Conservation (phyloP, 768 basidiomycete species). For the Suillus subalutaceus region DNA sequence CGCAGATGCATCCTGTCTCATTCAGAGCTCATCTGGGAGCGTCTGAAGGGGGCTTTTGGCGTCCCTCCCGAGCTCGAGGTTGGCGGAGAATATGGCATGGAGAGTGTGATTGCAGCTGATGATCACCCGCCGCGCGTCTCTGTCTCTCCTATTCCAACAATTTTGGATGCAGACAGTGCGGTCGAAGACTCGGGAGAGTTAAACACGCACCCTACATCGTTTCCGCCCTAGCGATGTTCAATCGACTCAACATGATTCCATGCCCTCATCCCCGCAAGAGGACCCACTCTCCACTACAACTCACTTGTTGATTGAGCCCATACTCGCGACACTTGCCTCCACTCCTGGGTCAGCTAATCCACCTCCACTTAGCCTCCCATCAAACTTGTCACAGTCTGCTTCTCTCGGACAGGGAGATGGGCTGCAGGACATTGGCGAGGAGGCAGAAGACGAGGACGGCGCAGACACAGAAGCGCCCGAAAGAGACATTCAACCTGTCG, state of each 20-base stretch:
- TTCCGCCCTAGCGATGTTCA: neutral
- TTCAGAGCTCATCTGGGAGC: constrained; percentile 90
- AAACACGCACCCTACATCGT: neutral
- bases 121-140: constrained; percentile 19
- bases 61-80: constrained; percentile 83
- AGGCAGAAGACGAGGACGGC: constrained; percentile 54
- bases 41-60: constrained; percentile 84
- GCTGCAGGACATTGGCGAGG: constrained; percentile 57
- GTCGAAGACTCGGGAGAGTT: neutral
- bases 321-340: constrained; percentile 41
- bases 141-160: constrained; percentile 34
- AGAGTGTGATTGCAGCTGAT: constrained; percentile 36
- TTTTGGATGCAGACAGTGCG: neutral
- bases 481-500: constrained; percentile 22
- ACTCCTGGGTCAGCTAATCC: constrained; percentile 32
- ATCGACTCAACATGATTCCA: constrained; percentile 6
- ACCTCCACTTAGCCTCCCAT: constrained; percentile 41
- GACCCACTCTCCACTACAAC: constrained; percentile 10
- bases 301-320: constrained; percentile 48
- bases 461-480: constrained; percentile 16
- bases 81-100: constrained; percentile 41
- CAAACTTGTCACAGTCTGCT: constrained; percentile 33
- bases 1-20: constrained; percentile 77
- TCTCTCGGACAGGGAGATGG: constrained; percentile 33
- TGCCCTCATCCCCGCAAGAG: constrained; percentile 15